These are phyloP conservation scores for Pelargonium australe DNA, from an alignment of 441 rosid species.

Conservation along the genomic window DNA sequence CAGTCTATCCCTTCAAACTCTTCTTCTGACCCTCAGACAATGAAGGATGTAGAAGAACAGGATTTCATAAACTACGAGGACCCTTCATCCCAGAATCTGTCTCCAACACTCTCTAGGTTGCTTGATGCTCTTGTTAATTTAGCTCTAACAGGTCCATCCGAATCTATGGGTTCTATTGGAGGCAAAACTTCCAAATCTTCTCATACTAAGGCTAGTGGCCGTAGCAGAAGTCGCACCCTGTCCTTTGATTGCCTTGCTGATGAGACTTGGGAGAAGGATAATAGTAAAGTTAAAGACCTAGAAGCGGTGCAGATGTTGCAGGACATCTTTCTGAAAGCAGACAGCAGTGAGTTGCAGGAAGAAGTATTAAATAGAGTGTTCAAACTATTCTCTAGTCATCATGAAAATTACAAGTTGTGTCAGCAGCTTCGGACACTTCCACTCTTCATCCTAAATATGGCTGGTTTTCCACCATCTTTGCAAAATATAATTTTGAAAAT, in stretches of 20 bases:
- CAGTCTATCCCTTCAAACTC: slow-evolving; percentile 34
- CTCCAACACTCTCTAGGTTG: slow-evolving; percentile 86
- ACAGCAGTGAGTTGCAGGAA: slow-evolving; percentile 76
- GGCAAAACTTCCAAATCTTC: slow-evolving; percentile 55
- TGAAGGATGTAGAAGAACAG: slow-evolving; percentile 24
- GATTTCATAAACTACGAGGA: slow-evolving; percentile 40
- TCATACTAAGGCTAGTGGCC: slow-evolving; percentile 45
- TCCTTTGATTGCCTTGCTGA: slow-evolving; percentile 57
- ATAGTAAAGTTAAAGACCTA: slow-evolving; percentile 89
- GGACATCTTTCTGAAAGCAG: slow-evolving; percentile 95
- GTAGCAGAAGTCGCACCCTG: slow-evolving; percentile 53
- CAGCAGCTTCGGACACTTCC: slow-evolving; percentile 95
- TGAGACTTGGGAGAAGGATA: slow-evolving; percentile 75
- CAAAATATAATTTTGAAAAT: slow-evolving; percentile 96
- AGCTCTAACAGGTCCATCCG: slow-evolving; percentile 88
- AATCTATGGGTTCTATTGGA: slow-evolving; percentile 35
- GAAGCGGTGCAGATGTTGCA: slow-evolving; percentile 99
- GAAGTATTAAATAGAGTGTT: slow-evolving; percentile 98
- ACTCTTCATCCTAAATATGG: slow-evolving; percentile 94
- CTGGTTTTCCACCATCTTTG: slow-evolving; percentile 83
- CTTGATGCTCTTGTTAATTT: slow-evolving; percentile 98
- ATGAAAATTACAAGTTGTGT: slow-evolving; percentile 89
- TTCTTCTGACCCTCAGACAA: slow-evolving; percentile 34
- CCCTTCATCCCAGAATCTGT: slow-evolving; percentile 41
- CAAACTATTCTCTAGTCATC: slow-evolving; percentile 96